Conservation (phyloP, 2,329 filamentous ascomycete genomes). For the Penicillium sclerotiorum region DNA sequence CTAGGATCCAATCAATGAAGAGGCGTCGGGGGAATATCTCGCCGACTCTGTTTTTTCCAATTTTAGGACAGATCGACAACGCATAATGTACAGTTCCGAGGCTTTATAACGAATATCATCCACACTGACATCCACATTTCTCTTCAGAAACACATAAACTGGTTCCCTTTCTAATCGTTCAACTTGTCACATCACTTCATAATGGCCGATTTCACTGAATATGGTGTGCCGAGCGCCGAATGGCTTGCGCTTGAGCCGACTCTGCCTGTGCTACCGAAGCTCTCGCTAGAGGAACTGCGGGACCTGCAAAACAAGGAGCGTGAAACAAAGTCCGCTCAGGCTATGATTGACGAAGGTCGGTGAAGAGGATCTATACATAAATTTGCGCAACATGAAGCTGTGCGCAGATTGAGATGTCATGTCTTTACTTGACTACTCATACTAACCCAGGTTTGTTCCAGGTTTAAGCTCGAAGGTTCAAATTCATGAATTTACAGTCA, state of each 20-base stretch:
- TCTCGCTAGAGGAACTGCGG: slow-evolving; percentile 29
- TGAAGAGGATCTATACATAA: too few species aligned
- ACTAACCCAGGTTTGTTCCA: slow-evolving; percentile 5
- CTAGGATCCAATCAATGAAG: neutral
- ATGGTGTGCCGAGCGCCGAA: slow-evolving; percentile 46
- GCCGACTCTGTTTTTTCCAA: neutral
- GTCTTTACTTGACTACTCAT: too few species aligned
- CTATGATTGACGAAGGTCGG: slow-evolving; percentile 33
- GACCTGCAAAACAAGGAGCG: slow-evolving; percentile 34
- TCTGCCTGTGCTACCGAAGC: slow-evolving; percentile 30
- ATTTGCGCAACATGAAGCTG: too few species aligned
- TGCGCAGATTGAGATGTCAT: neutral
- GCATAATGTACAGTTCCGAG: neutral
- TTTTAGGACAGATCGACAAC: too few species aligned
- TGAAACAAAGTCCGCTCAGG: slow-evolving; percentile 35
- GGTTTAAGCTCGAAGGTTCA: slow-evolving; percentile 33
- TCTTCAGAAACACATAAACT: neutral
- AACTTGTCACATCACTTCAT: neutral
- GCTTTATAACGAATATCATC: neutral
- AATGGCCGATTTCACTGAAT: slow-evolving; percentile 45
- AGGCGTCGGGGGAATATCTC: neutral
- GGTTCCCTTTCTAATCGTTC: neutral
- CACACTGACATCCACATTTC: too few species aligned
- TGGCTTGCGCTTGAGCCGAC: slow-evolving; percentile 47
- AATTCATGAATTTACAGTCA: slow-evolving; percentile 42